Base-by-base conservation (phyloP, 164 flowering plant species). In the Vitis amurensis region DNA sequence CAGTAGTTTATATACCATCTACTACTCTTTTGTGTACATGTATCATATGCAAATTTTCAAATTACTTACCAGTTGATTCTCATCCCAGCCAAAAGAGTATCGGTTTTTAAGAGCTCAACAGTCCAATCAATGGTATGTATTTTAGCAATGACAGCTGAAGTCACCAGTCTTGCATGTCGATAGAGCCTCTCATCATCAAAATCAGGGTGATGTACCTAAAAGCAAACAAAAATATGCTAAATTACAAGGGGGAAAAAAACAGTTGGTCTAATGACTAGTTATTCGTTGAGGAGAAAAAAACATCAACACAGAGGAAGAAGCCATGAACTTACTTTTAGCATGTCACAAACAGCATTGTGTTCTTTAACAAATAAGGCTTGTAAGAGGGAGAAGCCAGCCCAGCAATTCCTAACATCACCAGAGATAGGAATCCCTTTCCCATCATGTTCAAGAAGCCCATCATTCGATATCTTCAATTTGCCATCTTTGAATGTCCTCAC, bases 61-160 rank as follows among this genome's bases (percentile, higher is more conserved):
- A 61, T 27, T 61, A 5, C 30, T 75, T 73, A 84, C 88, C 88
- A 84, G 51, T 82, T 85, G 67, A 72, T 69, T 48, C 87, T 71
- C 87, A 84, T 84, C 48, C 77, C 84, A 11, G 83, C 87, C 12
- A 75, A 52, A 44, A 84, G 77, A 17, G 85, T 79, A 51, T 81
- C 83, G 1, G 83, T 84, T 65, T 74, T 84, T 1, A 84, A 57
- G 49, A 84, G 83, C 60, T 84, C 85, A 0, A 81, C 81, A 9
- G 87, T 84, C 88, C 88, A 85, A 67, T 85, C 88, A 62, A 85
- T 85, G 47, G 86, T 85, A 67, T 85, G 88, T 62, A 85, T 50
- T 71, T 85, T 85, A 23, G 88, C 88, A 68, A 85, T 81, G 13
- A 83, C 85, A 19, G 88, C 88, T 1, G 88, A 83, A 57, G 85